A percentile compares a stretch with the other conserved stretches of the same genome.
phyloP scores from a whole-genome alignment of 306 rosid genomes.

The Lupinus albus region DNA sequence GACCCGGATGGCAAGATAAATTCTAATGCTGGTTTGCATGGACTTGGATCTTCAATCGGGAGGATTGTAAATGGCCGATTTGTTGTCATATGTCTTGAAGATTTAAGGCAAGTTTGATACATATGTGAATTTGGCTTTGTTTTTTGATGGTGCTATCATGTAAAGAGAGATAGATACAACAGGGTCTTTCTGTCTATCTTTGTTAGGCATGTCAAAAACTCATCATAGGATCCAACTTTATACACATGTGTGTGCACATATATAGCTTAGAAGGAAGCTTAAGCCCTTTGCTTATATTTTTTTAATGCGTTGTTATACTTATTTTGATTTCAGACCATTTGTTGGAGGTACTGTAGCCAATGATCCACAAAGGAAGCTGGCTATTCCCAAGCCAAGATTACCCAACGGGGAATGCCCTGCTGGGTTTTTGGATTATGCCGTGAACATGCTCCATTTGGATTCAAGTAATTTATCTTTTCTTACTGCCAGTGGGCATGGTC shows the following conservation, averaged over 20 bases:
- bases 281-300: constrained; percentile 21
- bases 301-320: neutral
- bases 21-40: constrained; percentile 62
- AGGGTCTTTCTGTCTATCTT: neutral
- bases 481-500: constrained; percentile 70
- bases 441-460: constrained; percentile 73
- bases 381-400: constrained; percentile 70
- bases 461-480: constrained; percentile 51
- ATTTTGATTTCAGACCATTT: constrained; percentile 63
- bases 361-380: constrained; percentile 76
- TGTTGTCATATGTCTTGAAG: constrained; percentile 68
- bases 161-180: constrained; percentile 11
- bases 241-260: neutral
- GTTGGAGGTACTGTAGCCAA: constrained; percentile 64
- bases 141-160: neutral
- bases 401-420: constrained; percentile 67
- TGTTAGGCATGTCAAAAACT: constrained; percentile 1
- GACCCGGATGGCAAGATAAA: constrained; percentile 66
- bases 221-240: neutral
- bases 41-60: constrained; percentile 66
- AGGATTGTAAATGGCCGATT: constrained; percentile 69
- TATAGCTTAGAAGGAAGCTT: constrained; percentile 16
- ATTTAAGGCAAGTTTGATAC: constrained; percentile 64
- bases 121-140: neutral
- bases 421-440: constrained; percentile 84